Base-by-base conservation (phyloP, 2,329 filamentous ascomycete genomes). In the Chrysoporthe austroafricana region DNA sequence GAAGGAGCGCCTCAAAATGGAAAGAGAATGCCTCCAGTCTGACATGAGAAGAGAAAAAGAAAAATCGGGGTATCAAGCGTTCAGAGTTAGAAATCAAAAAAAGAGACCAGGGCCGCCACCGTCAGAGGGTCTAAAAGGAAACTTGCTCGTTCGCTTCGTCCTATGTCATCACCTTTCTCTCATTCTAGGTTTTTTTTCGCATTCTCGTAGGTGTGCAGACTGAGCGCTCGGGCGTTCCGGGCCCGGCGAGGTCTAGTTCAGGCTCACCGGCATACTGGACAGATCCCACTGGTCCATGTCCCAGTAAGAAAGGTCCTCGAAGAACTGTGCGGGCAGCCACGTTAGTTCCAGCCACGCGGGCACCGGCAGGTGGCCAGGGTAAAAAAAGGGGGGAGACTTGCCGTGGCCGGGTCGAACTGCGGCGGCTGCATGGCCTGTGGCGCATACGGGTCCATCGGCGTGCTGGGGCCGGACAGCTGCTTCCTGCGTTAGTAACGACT, bases 271-370 rank as follows among this genome's bases (percentile, higher is more conserved):
- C 21, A 66, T 39, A 50, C 63, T 66, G 2, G 64, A 43, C 7
- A 42, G 75, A 67, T 42, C 75, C 79, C 18, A 80, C 80, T 14
- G 79, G 82, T 18, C 79, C 82, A 64, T 74, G 76, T 43, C 79
- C 80, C 70, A 76, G 69, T 73, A 63, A 16, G 64, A 70, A 11
- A 70, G 68, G 46, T 69, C 66, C 8, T 69, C 66, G 39, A 66
- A 69, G 50, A 69, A 69, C 64, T 69, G 63, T 39, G 26, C 14
- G 43, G 48, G 7, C 7, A 48, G 4, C 21, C 13, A 60, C 44
- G 56, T 69, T 39, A 69, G 67, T 44, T 52, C 36, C 18, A 13
- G 3, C 32, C 58, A 9, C 11, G 14, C 9, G 18, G 3, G 13
- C 26, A 60, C 8, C 8, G 42, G 21, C 16, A 34, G 14, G 13